Conservation (phyloP, 768 basidiomycete species). For the Termitomyces bulborhizus region DNA sequence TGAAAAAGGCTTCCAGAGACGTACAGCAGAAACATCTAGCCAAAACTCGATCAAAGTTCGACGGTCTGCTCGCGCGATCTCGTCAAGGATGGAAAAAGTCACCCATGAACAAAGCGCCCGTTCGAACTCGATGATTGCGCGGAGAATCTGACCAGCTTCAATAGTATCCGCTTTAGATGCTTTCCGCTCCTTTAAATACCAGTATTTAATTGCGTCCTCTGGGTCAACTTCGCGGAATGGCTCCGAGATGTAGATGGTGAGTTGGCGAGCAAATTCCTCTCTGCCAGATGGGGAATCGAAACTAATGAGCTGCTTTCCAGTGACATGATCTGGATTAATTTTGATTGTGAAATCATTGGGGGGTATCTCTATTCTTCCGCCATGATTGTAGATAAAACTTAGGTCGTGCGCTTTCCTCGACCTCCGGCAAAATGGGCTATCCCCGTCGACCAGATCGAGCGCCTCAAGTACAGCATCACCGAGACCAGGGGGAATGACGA, state of each 20-base stretch:
- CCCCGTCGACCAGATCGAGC: slow-evolving; percentile 19
- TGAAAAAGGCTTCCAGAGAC: slow-evolving; percentile 7
- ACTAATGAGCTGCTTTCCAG: slow-evolving; percentile 19
- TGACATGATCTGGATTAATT: slow-evolving; percentile 19
- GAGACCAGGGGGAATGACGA: slow-evolving; percentile 22
- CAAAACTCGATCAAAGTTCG: slow-evolving; percentile 32
- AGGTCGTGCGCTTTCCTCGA: slow-evolving; percentile 12
- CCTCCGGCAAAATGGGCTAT: slow-evolving; percentile 8
- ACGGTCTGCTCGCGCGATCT: slow-evolving; percentile 15
- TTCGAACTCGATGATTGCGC: slow-evolving; percentile 28
- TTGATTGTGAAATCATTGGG: slow-evolving; percentile 1
- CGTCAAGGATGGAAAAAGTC: slow-evolving; percentile 25
- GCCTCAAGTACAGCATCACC: slow-evolving; percentile 21
- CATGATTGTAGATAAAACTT: slow-evolving; percentile 4
- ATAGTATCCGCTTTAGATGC: slow-evolving; percentile 14
- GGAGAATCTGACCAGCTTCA: slow-evolving; percentile 23
- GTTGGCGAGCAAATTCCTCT: slow-evolving; percentile 39
- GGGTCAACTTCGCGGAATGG: slow-evolving; percentile 35
- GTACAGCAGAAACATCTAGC: slow-evolving; percentile 38
- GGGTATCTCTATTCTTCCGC: not conserved
- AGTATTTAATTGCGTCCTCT: slow-evolving; percentile 33
- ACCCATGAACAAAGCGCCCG: slow-evolving; percentile 34
- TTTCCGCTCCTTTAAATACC: slow-evolving; percentile 22
- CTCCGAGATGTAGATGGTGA: slow-evolving; percentile 32
- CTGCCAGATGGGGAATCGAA: slow-evolving; percentile 31